Evolutionary conservation across 768 basidiomycete species (phyloP), one percentile per base, ranked within the genome.

Genomic region (Lepiota brunneoincarnata): DNA sequence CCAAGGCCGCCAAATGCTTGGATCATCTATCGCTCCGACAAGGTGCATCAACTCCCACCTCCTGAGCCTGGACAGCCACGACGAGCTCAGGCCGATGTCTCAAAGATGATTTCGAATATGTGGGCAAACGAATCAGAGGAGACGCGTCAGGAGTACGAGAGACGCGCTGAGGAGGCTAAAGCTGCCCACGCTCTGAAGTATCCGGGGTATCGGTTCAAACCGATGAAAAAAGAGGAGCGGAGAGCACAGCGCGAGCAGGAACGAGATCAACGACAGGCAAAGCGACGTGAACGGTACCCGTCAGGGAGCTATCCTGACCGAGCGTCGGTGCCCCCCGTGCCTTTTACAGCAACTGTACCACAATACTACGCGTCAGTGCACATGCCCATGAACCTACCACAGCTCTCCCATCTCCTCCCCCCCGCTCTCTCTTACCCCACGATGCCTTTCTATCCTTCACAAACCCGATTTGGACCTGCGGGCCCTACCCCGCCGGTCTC

Each of bases 1-100:
- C 85, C 86, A 9, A 78, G 91, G 0, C 90, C 91, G 2, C 82
- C 84, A 9, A 93, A 92, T 64, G 84, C 90, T 0, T 93, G 89
- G 88, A 92, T 93, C 55, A 58, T 92, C 14, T 93, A 88, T 67
- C 82, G 91, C 38, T 81, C 86, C 2, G 77, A 82, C 57, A 82
- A 79, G 62, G 71, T 81, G 39, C 69, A 67, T 55, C 64, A 71
- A 10, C 64, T 85, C 48, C 70, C 73, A 15, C 70, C 72, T 38
- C 58, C 66, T 21, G 54, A 58, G 34, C 66, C 66, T 21, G 71
- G 67, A 17, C 60, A 63, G 63, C 64, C 66, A 41, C 70, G 71
- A 58, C 70, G 55, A 57, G 75, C 80, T 5, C 89, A 91, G 64
- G 80, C 82, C 3, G 76, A 79, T 15, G 77, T 90, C 45, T 91